phyloP scores from a whole-genome alignment of 352 stramenopile genomes.

The Globisporangium spinosum region DNA sequence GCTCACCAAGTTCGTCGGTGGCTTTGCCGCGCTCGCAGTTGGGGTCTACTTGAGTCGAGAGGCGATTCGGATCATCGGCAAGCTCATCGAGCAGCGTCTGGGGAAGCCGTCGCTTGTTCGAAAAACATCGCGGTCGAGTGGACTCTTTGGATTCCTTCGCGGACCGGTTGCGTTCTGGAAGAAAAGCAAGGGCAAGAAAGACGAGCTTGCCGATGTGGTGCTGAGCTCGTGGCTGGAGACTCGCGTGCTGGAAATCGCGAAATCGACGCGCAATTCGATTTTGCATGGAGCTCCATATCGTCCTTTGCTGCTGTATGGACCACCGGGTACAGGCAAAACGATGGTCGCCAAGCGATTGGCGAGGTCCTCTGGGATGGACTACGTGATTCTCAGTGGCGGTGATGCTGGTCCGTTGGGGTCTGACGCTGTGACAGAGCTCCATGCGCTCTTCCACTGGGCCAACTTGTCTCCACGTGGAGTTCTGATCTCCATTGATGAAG shows the following conservation, averaged over 20 bases:
- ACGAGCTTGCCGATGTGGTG: slow-evolving; percentile 62
- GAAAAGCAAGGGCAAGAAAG: slow-evolving; percentile 25
- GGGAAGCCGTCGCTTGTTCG: slow-evolving; percentile 71
- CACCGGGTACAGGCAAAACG: slow-evolving; percentile 83
- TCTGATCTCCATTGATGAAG: slow-evolving; percentile 79
- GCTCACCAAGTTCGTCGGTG: slow-evolving; percentile 52
- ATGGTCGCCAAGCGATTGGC: slow-evolving; percentile 85
- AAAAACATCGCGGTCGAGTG: slow-evolving; percentile 55
- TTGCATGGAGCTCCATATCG: slow-evolving; percentile 69
- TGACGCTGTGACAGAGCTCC: slow-evolving; percentile 75
- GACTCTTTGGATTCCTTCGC: slow-evolving; percentile 39
- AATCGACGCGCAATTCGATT: slow-evolving; percentile 56
- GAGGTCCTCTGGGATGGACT: slow-evolving; percentile 64
- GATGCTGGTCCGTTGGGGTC: slow-evolving; percentile 79
- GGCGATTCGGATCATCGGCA: slow-evolving; percentile 48
- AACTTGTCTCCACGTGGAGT: slow-evolving; percentile 64
- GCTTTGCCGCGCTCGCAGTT: slow-evolving; percentile 49
- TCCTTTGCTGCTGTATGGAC: slow-evolving; percentile 82
- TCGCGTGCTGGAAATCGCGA: slow-evolving; percentile 56
- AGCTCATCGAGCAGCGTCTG: slow-evolving; percentile 58
- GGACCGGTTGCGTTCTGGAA: slow-evolving; percentile 23
- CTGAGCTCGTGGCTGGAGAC: slow-evolving; percentile 50
- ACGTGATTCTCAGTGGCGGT: slow-evolving; percentile 80
- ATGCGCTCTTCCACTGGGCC: slow-evolving; percentile 83
- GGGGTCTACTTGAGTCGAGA: slow-evolving; percentile 67